phyloP scores from a whole-genome alignment of 306 rosid species.

The Medicago arabica region DNA sequence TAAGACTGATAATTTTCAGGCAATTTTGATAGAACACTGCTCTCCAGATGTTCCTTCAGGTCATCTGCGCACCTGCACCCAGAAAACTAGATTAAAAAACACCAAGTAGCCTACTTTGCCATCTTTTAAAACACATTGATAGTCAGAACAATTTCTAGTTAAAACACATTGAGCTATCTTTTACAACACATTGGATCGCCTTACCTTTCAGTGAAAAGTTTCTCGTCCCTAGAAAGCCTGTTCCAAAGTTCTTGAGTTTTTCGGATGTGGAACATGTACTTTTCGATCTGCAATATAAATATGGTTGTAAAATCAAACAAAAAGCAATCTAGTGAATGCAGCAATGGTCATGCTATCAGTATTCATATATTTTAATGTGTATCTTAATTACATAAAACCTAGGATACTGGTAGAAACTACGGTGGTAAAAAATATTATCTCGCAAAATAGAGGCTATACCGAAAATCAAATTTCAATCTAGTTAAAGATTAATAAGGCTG shows the following conservation, averaged over 20 bases:
- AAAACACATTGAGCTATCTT: background rate
- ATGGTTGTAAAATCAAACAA: slow-evolving; percentile 19
- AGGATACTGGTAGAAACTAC: slow-evolving; percentile 3
- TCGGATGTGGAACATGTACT: slow-evolving; percentile 71
- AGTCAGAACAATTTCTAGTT: slow-evolving; percentile 1
- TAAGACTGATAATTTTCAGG: slow-evolving; percentile 76
- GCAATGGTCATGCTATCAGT: slow-evolving; percentile 8
- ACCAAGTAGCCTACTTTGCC: slow-evolving; percentile 1
- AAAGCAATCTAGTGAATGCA: slow-evolving; percentile 27
- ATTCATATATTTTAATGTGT: slow-evolving; percentile 25
- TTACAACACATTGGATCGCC: slow-evolving; percentile 17
- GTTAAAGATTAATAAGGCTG: slow-evolving; percentile 4
- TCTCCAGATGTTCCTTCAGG: slow-evolving; percentile 77
- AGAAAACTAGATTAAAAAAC: slow-evolving; percentile 46
- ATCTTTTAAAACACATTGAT: background rate
- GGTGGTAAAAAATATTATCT: slow-evolving; percentile 4
- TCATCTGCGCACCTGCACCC: slow-evolving; percentile 69
- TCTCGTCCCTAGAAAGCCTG: slow-evolving; percentile 79
- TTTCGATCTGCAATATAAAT: slow-evolving; percentile 73
- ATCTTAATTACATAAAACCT: slow-evolving; percentile 1
- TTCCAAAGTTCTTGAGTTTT: slow-evolving; percentile 65
- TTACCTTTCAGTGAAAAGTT: slow-evolving; percentile 62
- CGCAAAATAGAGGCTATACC: background rate
- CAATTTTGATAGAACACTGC: slow-evolving; percentile 70
- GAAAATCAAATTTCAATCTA: slow-evolving; percentile 11